Evolutionary conservation across 2,329 filamentous ascomycete species (phyloP).

Genomic region (Aspergillus viridinutans): DNA sequence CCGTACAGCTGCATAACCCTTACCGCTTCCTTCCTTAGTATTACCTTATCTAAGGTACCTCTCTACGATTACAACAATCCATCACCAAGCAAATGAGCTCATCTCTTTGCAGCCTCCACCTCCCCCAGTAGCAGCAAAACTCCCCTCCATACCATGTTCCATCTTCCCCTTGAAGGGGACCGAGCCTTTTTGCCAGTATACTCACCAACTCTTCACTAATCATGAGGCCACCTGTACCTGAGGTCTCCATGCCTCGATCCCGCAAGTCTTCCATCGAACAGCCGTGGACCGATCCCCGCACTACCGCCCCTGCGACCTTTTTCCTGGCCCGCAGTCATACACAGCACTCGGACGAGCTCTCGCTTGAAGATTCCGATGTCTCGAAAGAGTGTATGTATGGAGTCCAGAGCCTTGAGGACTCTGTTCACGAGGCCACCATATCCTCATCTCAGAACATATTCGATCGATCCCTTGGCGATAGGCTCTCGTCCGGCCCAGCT

Average conservation of each 20-base stretch:
- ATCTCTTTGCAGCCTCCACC: neutral
- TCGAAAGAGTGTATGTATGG: constrained; percentile 49
- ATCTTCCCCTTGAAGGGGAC: neutral
- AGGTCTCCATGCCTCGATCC: constrained; percentile 28
- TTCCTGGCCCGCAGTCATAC: constrained; percentile 55
- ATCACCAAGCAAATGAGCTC: neutral
- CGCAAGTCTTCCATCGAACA: constrained; percentile 34
- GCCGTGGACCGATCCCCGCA: constrained; percentile 35
- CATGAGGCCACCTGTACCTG: constrained; percentile 37
- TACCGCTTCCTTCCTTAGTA: neutral
- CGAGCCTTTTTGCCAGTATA: neutral
- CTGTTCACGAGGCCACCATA: constrained; percentile 39
- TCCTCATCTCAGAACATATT: constrained; percentile 7
- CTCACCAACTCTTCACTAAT: constrained; percentile 13
- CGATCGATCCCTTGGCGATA: constrained; percentile 3
- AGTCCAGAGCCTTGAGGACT: constrained; percentile 55
- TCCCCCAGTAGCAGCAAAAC: neutral
- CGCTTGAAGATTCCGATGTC: constrained; percentile 25
- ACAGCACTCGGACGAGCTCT: constrained; percentile 34
- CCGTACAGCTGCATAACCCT: neutral
- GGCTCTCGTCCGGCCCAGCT: constrained; percentile 2
- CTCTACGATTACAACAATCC: neutral
- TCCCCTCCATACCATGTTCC: neutral
- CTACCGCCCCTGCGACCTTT: constrained; percentile 52
- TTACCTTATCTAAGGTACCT: neutral